A percentile compares a stretch with the other conserved stretches of the same genome.
These are phyloP conservation scores for Lachancea nothofagi DNA, from an alignment of 805 yeast species.

Conservation along the genomic window DNA sequence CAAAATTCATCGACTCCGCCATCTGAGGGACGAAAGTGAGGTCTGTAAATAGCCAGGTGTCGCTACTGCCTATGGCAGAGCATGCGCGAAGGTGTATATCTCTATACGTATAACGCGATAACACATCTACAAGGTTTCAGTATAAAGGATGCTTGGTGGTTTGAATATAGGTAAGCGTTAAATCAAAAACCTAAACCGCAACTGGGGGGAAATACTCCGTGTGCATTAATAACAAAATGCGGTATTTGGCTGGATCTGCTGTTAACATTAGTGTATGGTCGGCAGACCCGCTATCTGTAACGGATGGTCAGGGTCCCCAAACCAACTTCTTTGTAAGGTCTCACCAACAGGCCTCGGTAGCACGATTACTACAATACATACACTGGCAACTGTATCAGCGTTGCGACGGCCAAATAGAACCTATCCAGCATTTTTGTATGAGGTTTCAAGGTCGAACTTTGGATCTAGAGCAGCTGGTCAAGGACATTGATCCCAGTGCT, in stretches of 20 bases:
- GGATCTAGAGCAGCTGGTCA: slow-evolving; percentile 10
- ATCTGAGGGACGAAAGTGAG: slow-evolving; percentile 6
- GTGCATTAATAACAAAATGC: slow-evolving; percentile 5
- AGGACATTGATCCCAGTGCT: slow-evolving; percentile 14
- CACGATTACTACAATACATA: slow-evolving; percentile 27
- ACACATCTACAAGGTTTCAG: too few relatives aligned
- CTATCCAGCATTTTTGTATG: slow-evolving; percentile 12
- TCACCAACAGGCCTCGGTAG: slow-evolving; percentile 23
- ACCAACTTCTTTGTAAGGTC: slow-evolving; percentile 20
- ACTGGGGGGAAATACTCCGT: too few relatives aligned
- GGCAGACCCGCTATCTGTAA: slow-evolving; percentile 9
- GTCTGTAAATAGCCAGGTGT: not conserved
- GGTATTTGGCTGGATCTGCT: slow-evolving; percentile 14
- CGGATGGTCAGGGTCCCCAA: slow-evolving; percentile 5
- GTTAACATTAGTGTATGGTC: slow-evolving; percentile 21
- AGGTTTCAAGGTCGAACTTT: slow-evolving; percentile 11
- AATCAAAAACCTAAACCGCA: not conserved
- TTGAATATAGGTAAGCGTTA: too few relatives aligned
- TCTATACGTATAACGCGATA: too few relatives aligned
- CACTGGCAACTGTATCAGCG: slow-evolving; percentile 13
- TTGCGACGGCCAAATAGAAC: slow-evolving; percentile 4
- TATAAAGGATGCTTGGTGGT: too few relatives aligned
- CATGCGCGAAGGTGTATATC: too few relatives aligned
- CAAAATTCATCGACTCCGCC: slow-evolving; percentile 10
- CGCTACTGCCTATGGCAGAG: not conserved